phyloP scores from a whole-genome alignment of 2,329 filamentous ascomycete genomes.

The Colletotrichum horii region DNA sequence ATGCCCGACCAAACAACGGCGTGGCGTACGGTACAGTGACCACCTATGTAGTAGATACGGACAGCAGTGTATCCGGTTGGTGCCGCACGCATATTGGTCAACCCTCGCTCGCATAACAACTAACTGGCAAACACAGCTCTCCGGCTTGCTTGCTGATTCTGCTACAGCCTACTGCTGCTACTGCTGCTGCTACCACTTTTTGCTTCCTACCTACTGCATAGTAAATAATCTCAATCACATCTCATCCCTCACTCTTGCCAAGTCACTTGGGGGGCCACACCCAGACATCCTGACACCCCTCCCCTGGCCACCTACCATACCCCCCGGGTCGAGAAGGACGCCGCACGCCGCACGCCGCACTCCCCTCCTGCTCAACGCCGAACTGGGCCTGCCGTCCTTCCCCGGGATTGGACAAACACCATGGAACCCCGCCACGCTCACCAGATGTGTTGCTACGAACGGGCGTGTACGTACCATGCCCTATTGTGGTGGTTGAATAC shows the following conservation, averaged over 20 bases:
- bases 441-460: slow-evolving; percentile 6
- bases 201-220: neutral
- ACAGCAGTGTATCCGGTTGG: neutral
- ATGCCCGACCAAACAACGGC: neutral
- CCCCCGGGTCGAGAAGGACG: neutral
- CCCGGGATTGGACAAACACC: slow-evolving; percentile 23
- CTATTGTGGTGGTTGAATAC: neutral
- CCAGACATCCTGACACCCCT: slow-evolving; percentile 17
- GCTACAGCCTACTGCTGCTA: neutral
- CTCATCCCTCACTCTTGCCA: slow-evolving; percentile 20
- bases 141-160: neutral
- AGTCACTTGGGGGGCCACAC: slow-evolving; percentile 14
- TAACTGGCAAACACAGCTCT: neutral
- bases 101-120: neutral
- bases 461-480: slow-evolving; percentile 1
- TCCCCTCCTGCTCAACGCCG: slow-evolving; percentile 17
- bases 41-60: neutral
- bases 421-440: slow-evolving; percentile 20
- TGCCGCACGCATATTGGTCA: neutral
- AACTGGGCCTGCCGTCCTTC: slow-evolving; percentile 5
- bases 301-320: neutral
- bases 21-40: neutral
- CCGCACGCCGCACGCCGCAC: neutral
- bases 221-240: slow-evolving; percentile 11
- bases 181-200: neutral